Percentiles rank a stretch among this genome's conserved stretches.
Evolutionary conservation across 768 basidiomycete species (phyloP).

Genomic region (Porphyrellus cyaneotinctus): DNA sequence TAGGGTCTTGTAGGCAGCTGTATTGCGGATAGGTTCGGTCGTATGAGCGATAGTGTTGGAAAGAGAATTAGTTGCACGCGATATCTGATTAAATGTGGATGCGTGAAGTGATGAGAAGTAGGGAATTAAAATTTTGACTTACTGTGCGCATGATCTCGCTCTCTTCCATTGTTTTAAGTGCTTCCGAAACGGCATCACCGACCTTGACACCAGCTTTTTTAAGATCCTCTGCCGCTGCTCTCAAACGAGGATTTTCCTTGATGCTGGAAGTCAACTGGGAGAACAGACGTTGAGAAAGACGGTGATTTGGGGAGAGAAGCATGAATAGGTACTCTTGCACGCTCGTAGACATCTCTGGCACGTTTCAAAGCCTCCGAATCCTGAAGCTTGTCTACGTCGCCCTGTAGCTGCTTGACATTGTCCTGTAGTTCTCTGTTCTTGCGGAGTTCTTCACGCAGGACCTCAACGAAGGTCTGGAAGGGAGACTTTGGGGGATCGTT

Average conservation of each 20-base stretch:
- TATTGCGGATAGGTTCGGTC: slow-evolving; percentile 96
- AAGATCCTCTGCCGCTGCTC: slow-evolving; percentile 91
- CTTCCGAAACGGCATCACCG: slow-evolving; percentile 90
- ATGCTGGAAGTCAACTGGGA: slow-evolving; percentile 84
- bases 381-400: slow-evolving; percentile 95
- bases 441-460: slow-evolving; percentile 84
- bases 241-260: slow-evolving; percentile 89
- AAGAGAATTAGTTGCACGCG: slow-evolving; percentile 79
- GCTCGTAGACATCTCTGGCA: slow-evolving; percentile 89
- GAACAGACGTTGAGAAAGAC: slow-evolving; percentile 4
- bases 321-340: slow-evolving; percentile 69
- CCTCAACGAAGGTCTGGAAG: slow-evolving; percentile 94
- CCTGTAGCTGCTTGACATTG: slow-evolving; percentile 94
- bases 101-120: not conserved
- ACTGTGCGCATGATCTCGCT: slow-evolving; percentile 87
- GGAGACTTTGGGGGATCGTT: slow-evolving; percentile 84
- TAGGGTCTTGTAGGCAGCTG: slow-evolving; percentile 88
- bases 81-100: slow-evolving; percentile 50
- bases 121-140: slow-evolving; percentile 27
- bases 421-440: slow-evolving; percentile 96
- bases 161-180: slow-evolving; percentile 91
- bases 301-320: not conserved
- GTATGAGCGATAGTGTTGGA: slow-evolving; percentile 82
- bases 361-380: slow-evolving; percentile 95
- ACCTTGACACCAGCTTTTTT: slow-evolving; percentile 86